Base-by-base conservation (phyloP, 2,329 filamentous ascomycete genomes). In the Venturia carpophila region DNA sequence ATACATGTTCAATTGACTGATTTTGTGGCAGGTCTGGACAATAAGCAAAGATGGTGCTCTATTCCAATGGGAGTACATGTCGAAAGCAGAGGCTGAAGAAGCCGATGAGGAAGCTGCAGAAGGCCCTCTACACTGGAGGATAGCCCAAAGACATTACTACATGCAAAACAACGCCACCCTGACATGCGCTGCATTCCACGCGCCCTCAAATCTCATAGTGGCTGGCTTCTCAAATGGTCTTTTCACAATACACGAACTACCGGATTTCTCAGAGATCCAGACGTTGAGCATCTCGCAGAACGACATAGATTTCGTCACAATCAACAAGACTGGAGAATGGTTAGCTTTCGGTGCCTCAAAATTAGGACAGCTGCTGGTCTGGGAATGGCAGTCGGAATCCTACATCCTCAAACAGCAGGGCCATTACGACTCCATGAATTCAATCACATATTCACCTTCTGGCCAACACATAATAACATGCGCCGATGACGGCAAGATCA, bases 351-450 rank as follows among this genome's bases (percentile, higher is more conserved):
- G 93, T 17, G 94, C 95, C 0, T 96, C 94, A 1, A 95, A 95
- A 71, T 83, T 96, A 5, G 95, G 95, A 0, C 94, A 99, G 74
- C 81, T 99, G n/a, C 79, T 99, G 4, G 94, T 99, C 4, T 99
- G 94, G 94, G 94, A 99, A 75, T 99, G 95, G 92, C 93, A 97
- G 74, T 99, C 94, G 0, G 95, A 99, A 76, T 97, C 93, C 6
- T 99, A 99, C 75, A 95, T 99, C 66, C 80, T 99, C 60, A 99
- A 99, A 77, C 94, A 99, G 73, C 94, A 97, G 76, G 94, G 93
- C 0, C 94, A 99, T 76, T 92, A 96, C 69, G 94, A 99, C 74
- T 89, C 91, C 1, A 92, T 97, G 85, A 97, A 97, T 75, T 85
- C 92, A 0, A 81, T 99, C 4, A 88, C 90, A 10, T 99, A 97